Evolutionary conservation across 805 yeast species (phyloP).

Genomic region (Kuraishia piskuri): DNA sequence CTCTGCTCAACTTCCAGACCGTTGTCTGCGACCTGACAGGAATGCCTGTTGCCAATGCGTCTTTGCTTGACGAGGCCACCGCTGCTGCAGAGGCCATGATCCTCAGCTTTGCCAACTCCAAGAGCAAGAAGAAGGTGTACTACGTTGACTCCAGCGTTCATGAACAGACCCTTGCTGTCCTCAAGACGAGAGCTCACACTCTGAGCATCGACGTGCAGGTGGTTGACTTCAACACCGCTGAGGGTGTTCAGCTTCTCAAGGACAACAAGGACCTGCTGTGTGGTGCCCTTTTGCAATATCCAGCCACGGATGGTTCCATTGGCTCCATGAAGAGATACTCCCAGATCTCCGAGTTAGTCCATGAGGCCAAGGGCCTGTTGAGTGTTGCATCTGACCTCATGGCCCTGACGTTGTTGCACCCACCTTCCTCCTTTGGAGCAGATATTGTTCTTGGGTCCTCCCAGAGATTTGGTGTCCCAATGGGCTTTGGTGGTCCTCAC

Average conservation of each 20-base stretch:
- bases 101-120: slow-evolving; percentile 57
- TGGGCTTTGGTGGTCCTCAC: slow-evolving; percentile 98
- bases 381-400: slow-evolving; percentile 88
- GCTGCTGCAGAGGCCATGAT: slow-evolving; percentile 98
- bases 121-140: slow-evolving; percentile 59
- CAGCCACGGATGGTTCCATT: slow-evolving; percentile 75
- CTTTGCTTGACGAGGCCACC: slow-evolving; percentile 91
- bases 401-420: slow-evolving; percentile 76
- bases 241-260: slow-evolving; percentile 26
- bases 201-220: slow-evolving; percentile 57
- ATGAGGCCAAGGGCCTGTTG: slow-evolving; percentile 63
- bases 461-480: slow-evolving; percentile 95
- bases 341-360: slow-evolving; percentile 56
- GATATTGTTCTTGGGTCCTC: slow-evolving; percentile 90
- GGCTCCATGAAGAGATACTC: slow-evolving; percentile 38
- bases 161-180: slow-evolving; percentile 78
- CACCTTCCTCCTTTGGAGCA: slow-evolving; percentile 83
- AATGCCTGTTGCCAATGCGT: slow-evolving; percentile 89
- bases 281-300: slow-evolving; percentile 88
- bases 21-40: slow-evolving; percentile 86
- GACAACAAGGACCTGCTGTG: slow-evolving; percentile 36
- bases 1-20: slow-evolving; percentile 89
- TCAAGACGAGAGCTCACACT: slow-evolving; percentile 71
- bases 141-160: slow-evolving; percentile 73
- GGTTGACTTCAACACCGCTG: slow-evolving; percentile 39